Percentiles rank a stretch among this genome's conserved stretches.
phyloP scores from a whole-genome alignment of 2,329 filamentous ascomycete genomes.

The Ophiostoma perfectum region DNA sequence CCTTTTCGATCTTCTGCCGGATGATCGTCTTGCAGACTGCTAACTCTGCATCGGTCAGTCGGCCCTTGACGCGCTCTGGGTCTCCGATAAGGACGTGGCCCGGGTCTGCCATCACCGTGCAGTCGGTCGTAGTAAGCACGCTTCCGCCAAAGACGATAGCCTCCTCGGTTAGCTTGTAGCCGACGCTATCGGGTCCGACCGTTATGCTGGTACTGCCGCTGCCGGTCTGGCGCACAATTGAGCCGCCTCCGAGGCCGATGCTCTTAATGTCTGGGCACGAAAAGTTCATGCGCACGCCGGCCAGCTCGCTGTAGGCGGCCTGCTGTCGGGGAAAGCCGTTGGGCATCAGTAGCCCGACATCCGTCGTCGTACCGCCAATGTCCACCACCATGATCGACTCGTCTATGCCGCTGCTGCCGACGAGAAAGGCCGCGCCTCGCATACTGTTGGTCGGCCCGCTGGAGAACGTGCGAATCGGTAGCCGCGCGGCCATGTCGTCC shows the following conservation, averaged over 20 bases:
- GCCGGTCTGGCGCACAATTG: background rate
- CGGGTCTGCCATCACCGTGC: background rate
- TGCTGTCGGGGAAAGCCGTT: constrained; percentile 36
- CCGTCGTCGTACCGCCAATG: constrained; percentile 61
- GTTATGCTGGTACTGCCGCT: background rate
- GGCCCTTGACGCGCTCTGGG: background rate
- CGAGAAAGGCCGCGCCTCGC: constrained; percentile 57
- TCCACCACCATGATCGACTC: constrained; percentile 56
- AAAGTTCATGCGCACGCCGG: constrained; percentile 59
- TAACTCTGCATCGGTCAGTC: constrained; percentile 32
- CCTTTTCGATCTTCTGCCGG: constrained; percentile 48
- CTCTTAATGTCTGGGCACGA: constrained; percentile 53
- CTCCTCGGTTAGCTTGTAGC: background rate
- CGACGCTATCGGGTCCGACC: background rate
- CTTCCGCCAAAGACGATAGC: background rate
- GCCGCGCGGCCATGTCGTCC: constrained; percentile 46
- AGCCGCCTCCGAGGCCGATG: constrained; percentile 42
- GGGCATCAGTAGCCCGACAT: constrained; percentile 56
- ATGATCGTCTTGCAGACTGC: constrained; percentile 37
- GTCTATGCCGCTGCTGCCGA: constrained; percentile 32
- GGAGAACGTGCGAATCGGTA: constrained; percentile 58
- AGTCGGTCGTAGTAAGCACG: background rate
- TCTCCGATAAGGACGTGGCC: background rate
- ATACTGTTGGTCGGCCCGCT: constrained; percentile 61
- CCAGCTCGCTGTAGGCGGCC: constrained; percentile 56